Evolutionary conservation across 2,329 filamentous ascomycete species (phyloP).

Genomic region (Xylariaceae sp.): DNA sequence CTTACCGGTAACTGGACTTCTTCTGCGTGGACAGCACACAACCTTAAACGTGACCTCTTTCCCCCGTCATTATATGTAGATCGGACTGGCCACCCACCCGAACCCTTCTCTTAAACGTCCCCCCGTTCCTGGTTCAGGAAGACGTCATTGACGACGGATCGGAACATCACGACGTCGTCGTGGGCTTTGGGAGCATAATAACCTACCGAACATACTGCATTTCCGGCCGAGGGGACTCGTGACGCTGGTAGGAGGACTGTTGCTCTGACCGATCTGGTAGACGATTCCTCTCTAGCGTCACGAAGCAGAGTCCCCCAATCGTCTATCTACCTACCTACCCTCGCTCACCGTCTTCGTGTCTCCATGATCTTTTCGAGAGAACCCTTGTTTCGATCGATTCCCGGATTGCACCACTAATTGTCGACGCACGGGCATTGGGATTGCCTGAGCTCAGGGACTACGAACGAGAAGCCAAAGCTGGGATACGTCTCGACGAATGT

Average conservation of each 20-base stretch:
- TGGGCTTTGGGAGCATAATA: conserved; percentile 13
- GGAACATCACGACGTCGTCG: conserved; percentile 5
- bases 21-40: conserved; percentile 20
- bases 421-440: not conserved
- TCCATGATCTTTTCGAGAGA: conserved; percentile 7
- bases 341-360: not conserved
- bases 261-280: conserved; percentile 12
- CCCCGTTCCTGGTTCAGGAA: not conserved
- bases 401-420: not conserved
- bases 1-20: conserved; percentile 26
- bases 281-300: conserved; percentile 11
- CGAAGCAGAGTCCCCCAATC: conserved; percentile 12
- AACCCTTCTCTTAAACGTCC: conserved; percentile 8
- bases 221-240: conserved; percentile 6
- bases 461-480: conserved; percentile 8
- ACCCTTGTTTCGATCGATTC: not conserved
- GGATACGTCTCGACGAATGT: conserved; percentile 18
- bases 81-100: conserved; percentile 8
- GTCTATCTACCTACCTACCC: not conserved
- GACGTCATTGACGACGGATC: not conserved
- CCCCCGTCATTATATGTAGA: conserved; percentile 10
- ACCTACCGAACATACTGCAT: conserved; percentile 14
- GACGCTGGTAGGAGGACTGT: conserved; percentile 9
- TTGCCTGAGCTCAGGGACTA: conserved; percentile 4
- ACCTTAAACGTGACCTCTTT: conserved; percentile 29